Evolutionary conservation across 148 eudicot genomes (phyloP).

Genomic region (Dysphania ambrosioides): DNA sequence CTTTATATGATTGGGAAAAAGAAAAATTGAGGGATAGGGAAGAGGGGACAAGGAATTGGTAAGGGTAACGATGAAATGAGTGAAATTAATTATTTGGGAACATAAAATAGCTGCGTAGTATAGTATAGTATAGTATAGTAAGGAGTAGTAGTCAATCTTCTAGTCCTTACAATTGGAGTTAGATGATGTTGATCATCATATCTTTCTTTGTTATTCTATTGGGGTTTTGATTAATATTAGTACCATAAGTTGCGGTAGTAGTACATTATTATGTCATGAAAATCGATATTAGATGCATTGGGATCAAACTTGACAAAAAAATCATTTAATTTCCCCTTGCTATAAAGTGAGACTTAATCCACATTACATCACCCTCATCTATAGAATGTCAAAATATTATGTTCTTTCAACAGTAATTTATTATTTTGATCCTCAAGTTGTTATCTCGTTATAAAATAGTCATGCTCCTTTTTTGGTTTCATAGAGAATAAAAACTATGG

Average conservation of each 20-base stretch:
- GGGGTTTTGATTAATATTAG: conserved; percentile 1
- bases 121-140: too few species aligned
- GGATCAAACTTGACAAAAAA: neutral
- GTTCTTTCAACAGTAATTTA: too few species aligned
- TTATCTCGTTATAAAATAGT: too few species aligned
- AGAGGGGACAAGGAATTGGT: conserved; percentile 11
- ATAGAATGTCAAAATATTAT: too few species aligned
- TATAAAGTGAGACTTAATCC: conserved; percentile 4
- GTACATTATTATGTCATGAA: conserved; percentile 8
- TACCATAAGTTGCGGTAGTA: neutral
- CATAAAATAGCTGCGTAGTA: conserved; percentile 4
- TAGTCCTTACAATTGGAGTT: conserved; percentile 4
- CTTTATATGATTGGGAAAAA: neutral
- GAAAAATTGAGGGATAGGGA: conserved; percentile 14
- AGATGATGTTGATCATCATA: conserved; percentile 17
- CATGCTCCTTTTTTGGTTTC: too few species aligned
- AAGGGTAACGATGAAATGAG: conserved; percentile 21
- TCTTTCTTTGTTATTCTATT: conserved; percentile 1
- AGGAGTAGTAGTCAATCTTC: conserved; percentile 14
- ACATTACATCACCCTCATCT: neutral
- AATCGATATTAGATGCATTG: conserved; percentile 12
- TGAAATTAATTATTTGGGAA: conserved; percentile 16
- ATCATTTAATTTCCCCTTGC: neutral
- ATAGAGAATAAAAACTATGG: too few species aligned
- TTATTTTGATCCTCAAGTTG: too few species aligned